phyloP scores from a whole-genome alignment of 306 rosid species.

The Hippophae gyantsensis region DNA sequence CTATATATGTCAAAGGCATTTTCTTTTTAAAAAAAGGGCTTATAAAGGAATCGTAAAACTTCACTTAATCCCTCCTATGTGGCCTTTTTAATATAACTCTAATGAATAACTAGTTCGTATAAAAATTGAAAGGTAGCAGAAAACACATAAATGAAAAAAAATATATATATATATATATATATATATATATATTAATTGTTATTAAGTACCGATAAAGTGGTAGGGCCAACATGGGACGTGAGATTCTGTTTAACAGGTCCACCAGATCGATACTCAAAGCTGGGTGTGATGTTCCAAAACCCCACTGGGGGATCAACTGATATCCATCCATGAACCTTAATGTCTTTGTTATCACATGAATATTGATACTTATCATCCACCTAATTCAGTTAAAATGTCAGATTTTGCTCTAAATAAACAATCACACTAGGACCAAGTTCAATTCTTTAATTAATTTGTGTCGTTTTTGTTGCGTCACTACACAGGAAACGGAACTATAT shows the following conservation, averaged over 20 bases:
- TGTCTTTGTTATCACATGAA: slow-evolving; percentile 32
- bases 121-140: too few species aligned
- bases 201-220: slow-evolving; percentile 15
- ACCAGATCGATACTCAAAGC: slow-evolving; percentile 29
- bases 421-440: too few species aligned
- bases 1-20: neutral
- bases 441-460: too few species aligned
- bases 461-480: too few species aligned
- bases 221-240: slow-evolving; percentile 33
- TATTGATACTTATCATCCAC: slow-evolving; percentile 45
- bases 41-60: too few species aligned
- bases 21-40: too few species aligned
- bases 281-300: slow-evolving; percentile 26
- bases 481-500: too few species aligned
- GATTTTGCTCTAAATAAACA: too few species aligned
- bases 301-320: slow-evolving; percentile 27
- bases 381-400: slow-evolving; percentile 3
- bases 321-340: slow-evolving; percentile 37
- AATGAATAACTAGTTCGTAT: too few species aligned
- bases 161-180: neutral
- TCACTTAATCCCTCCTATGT: too few species aligned
- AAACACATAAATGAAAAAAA: too few species aligned
- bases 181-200: neutral
- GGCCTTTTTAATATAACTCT: too few species aligned
- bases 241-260: slow-evolving; percentile 31